Conservation (phyloP, 2,329 filamentous ascomycete genomes). For the Pseudocercospora musae region DNA sequence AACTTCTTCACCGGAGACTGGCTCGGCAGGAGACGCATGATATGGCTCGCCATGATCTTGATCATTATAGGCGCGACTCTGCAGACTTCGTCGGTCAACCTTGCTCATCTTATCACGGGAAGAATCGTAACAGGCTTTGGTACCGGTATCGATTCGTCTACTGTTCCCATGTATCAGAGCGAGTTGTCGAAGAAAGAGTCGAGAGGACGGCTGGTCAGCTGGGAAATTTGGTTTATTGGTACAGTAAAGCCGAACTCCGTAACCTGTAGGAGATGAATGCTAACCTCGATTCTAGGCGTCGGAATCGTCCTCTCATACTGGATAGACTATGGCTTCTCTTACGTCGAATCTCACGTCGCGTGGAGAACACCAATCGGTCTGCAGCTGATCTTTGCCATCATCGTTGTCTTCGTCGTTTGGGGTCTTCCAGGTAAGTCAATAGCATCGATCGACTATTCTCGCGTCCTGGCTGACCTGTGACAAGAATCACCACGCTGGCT, state of each 20-base stretch:
- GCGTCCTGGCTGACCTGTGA: conserved; percentile 28
- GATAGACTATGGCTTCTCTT: conserved; percentile 22
- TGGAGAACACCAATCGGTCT: conserved; percentile 20
- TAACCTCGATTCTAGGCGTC: not conserved
- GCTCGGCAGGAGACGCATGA: conserved; percentile 48
- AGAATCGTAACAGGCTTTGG: conserved; percentile 48
- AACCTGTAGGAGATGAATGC: not conserved
- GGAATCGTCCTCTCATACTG: conserved; percentile 22
- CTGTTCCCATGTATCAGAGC: conserved; percentile 46
- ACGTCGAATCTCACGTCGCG: conserved; percentile 10
- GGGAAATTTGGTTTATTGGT: conserved; percentile 28
- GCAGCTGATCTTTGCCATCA: conserved; percentile 32
- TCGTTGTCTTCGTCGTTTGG: conserved; percentile 35
- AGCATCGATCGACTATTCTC: conserved; percentile 18
- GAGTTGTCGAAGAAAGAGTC: conserved; percentile 35
- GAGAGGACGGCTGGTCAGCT: conserved; percentile 27
- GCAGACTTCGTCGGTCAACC: conserved; percentile 31
- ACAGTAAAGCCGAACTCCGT: too few species aligned
- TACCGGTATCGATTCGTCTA: conserved; percentile 36
- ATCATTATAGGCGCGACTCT: conserved; percentile 48
- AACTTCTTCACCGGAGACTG: conserved; percentile 49
- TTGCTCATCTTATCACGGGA: conserved; percentile 48
- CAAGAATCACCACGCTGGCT: conserved; percentile 40
- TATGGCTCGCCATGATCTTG: conserved; percentile 48
- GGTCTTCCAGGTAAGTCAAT: conserved; percentile 7